phyloP scores from a whole-genome alignment of 305 asterid genomes.

The Plantago coronopus region DNA sequence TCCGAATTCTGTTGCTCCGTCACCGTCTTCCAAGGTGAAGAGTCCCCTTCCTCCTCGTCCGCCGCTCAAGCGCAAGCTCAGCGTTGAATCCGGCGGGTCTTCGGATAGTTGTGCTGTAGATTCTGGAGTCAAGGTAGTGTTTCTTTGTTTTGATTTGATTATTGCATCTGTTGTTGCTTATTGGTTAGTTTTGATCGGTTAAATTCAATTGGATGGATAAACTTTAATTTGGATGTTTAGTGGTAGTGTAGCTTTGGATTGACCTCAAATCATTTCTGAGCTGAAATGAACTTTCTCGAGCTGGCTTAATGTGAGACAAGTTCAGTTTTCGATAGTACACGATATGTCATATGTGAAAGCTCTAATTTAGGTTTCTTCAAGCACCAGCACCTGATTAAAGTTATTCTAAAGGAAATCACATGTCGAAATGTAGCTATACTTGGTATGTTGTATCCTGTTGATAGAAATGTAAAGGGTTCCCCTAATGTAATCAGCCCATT shows the following conservation, averaged over 20 bases:
- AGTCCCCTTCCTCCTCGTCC: slow-evolving; percentile 94
- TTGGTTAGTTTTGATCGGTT: neutral
- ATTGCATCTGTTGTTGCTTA: neutral
- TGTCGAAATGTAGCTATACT: too few relatives aligned
- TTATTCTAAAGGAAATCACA: too few relatives aligned
- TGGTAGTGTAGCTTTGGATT: too few relatives aligned
- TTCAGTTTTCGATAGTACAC: neutral
- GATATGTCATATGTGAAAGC: neutral
- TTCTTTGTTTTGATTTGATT: neutral
- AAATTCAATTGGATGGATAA: neutral
- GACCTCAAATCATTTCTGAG: neutral
- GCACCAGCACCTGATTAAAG: neutral
- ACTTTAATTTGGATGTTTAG: neutral
- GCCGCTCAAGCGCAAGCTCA: slow-evolving; percentile 81
- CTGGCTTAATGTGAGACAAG: neutral
- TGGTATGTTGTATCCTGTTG: too few relatives aligned
- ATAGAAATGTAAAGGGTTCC: too few relatives aligned
- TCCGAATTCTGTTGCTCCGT: slow-evolving; percentile 34
- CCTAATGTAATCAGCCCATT: too few relatives aligned
- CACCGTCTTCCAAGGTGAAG: slow-evolving; percentile 40
- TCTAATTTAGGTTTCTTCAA: neutral
- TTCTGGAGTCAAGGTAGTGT: slow-evolving; percentile 82
- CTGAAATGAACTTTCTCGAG: neutral
- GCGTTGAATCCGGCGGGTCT: slow-evolving; percentile 45
- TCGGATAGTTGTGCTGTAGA: slow-evolving; percentile 38